Conservation (phyloP, 2,329 filamentous ascomycete species). For the Ophiocordyceps unilateralis region DNA sequence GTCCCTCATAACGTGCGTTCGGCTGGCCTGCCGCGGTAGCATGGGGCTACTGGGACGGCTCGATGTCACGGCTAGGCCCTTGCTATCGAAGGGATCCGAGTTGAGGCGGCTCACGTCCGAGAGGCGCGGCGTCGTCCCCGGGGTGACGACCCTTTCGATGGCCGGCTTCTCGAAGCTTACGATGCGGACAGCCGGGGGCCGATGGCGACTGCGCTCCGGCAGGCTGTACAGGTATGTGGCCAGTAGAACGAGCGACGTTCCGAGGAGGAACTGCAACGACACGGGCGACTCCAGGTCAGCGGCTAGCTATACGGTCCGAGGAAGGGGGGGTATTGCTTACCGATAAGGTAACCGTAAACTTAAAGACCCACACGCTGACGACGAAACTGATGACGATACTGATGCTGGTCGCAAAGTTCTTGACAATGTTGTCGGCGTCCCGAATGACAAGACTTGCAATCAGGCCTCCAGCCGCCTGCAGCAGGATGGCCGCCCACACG, state of each 20-base stretch:
- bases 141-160: conserved; percentile 30
- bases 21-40: conserved; percentile 20
- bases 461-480: conserved; percentile 73
- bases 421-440: conserved; percentile 54
- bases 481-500: conserved; percentile 69
- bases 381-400: conserved; percentile 79
- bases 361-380: conserved; percentile 72
- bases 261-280: conserved; percentile 70
- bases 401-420: conserved; percentile 85
- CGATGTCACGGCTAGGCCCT: conserved; percentile 21
- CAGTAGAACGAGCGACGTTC: conserved; percentile 60
- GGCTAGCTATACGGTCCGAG: too few relatives aligned
- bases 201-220: conserved; percentile 35
- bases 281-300: too few relatives aligned
- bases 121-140: conserved; percentile 13
- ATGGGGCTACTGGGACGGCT: conserved; percentile 31
- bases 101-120: conserved; percentile 16
- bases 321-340: conserved; percentile 49
- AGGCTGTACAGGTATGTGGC: conserved; percentile 76
- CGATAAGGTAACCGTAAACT: conserved; percentile 53
- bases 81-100: conserved; percentile 23
- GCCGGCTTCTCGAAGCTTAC: conserved; percentile 62
- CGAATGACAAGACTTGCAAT: conserved; percentile 35
- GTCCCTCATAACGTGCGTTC: conserved; percentile 19
- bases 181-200: conserved; percentile 50